phyloP scores from a whole-genome alignment of 192 early-diverging fungal genomes.

The Oehlia diaphana region DNA sequence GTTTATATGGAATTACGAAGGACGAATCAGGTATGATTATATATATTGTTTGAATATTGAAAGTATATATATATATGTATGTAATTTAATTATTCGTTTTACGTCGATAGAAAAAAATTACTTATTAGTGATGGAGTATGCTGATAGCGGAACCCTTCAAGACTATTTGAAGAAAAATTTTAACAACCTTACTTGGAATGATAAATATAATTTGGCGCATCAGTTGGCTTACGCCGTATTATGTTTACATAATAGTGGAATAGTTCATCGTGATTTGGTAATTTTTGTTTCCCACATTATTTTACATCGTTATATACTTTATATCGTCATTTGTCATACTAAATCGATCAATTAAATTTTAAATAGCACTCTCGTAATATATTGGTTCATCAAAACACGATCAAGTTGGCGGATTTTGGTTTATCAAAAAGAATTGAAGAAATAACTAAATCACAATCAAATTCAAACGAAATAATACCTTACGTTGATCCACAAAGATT shows the following conservation, averaged over 20 bases:
- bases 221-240: neutral
- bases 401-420: neutral
- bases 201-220: neutral
- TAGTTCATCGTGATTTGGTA: neutral
- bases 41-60: too few relatives aligned
- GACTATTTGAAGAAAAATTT: neutral
- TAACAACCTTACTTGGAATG: neutral
- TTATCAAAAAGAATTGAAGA: neutral
- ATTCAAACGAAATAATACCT: neutral
- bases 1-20: neutral
- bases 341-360: neutral
- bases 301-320: neutral
- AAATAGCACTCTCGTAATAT: neutral
- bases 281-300: neutral
- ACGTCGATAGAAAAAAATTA: neutral
- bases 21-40: neutral
- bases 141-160: neutral
- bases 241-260: neutral
- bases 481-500: neutral
- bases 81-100: too few relatives aligned
- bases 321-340: neutral
- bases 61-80: too few relatives aligned
- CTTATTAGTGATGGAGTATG: neutral
- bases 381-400: neutral
- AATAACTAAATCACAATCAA: neutral